Evolutionary conservation across 495 filamentous ascomycete genomes (phyloP), one percentile per base, ranked within the genome.

Genomic region (Collariella sp.): DNA sequence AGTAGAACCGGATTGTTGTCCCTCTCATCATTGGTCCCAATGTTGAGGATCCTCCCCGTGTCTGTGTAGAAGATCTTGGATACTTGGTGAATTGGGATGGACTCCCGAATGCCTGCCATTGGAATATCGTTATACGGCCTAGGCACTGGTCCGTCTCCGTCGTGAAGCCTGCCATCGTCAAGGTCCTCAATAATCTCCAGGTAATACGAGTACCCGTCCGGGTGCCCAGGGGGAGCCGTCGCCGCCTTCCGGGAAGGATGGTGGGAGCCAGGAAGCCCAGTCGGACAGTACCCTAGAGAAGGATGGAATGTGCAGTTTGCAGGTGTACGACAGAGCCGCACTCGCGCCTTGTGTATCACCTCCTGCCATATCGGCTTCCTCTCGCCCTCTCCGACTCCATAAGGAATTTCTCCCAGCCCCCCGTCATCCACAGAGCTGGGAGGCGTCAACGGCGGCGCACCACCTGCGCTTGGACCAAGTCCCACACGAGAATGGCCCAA

Each of bases 51-150:
- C 64, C 86, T 87, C 22, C 94, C 91, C 4, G 93, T 96, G 59
- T 96, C 89, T 13, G 93, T 91, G 60, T 97, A 99, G 68, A 99
- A 97, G 22, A 99, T 93, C 61, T 94, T 97, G 20, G 89, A 88
- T 10, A 97, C 82, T 61, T 97, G 84, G 64, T 94, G 84, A 31
- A 99, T 84, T 0, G 94, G 93, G 6, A 99, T 75, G 24, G 82
- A 76, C 59, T 95, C 87, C 29, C 89, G 76, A 18, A 97, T 83
- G 5, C 94, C 94, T 20, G 93, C 91, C 23, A 70, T 64, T 7
- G 68, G 50, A 19, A 96, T 74, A 29, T 84, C 89, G 57, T 89
- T 88, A 58, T 82, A 95, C 0, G 87, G 84, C 53, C 79, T 77
- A 6, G 72, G 62, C 23, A 81, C 76, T 29, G 66, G 67, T 0